These are phyloP conservation scores for Auricularia sp. DNA, from an alignment of 768 basidiomycete genomes.

Conservation along the genomic window DNA sequence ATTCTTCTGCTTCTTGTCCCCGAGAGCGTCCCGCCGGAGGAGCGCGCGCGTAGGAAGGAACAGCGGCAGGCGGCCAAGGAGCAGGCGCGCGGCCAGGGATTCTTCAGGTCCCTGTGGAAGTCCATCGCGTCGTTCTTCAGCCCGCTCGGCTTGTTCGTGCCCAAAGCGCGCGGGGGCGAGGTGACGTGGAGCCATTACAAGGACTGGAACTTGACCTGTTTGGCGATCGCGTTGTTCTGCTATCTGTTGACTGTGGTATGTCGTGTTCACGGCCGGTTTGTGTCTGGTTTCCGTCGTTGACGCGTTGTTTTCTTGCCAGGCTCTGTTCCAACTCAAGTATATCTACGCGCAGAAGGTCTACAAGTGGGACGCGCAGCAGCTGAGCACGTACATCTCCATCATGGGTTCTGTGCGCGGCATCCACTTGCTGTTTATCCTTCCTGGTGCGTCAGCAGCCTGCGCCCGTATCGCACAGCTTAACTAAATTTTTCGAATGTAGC, in stretches of 20 bases:
- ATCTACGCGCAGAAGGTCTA: conserved; percentile 69
- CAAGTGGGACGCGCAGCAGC: conserved; percentile 52
- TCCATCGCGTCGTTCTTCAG: conserved; percentile 37
- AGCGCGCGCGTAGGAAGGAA: conserved; percentile 8
- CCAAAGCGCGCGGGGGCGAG: conserved; percentile 26
- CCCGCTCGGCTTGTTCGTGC: conserved; percentile 63
- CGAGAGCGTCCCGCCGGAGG: conserved; percentile 40
- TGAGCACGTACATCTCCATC: conserved; percentile 69
- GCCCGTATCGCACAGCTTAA: too few relatives aligned
- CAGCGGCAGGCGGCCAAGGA: conserved; percentile 13
- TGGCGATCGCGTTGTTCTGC: conserved; percentile 54
- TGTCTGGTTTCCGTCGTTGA: conserved; percentile 2
- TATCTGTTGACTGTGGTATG: conserved; percentile 58
- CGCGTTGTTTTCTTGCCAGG: conserved; percentile 26
- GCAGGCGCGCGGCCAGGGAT: conserved; percentile 22
- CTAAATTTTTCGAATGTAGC: conserved; percentile 26
- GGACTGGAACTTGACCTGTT: conserved; percentile 67
- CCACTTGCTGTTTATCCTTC: conserved; percentile 57
- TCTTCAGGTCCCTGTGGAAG: conserved; percentile 11
- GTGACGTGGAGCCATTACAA: conserved; percentile 27
- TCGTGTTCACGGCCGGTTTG: not conserved
- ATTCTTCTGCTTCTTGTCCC: conserved; percentile 47
- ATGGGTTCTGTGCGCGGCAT: conserved; percentile 56
- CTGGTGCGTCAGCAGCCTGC: conserved; percentile 30
- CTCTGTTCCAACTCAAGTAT: conserved; percentile 66